A percentile compares a stretch with the other conserved stretches of the same genome.
Conservation (phyloP, 768 basidiomycete genomes). For the Tylopilus subfusipes region DNA sequence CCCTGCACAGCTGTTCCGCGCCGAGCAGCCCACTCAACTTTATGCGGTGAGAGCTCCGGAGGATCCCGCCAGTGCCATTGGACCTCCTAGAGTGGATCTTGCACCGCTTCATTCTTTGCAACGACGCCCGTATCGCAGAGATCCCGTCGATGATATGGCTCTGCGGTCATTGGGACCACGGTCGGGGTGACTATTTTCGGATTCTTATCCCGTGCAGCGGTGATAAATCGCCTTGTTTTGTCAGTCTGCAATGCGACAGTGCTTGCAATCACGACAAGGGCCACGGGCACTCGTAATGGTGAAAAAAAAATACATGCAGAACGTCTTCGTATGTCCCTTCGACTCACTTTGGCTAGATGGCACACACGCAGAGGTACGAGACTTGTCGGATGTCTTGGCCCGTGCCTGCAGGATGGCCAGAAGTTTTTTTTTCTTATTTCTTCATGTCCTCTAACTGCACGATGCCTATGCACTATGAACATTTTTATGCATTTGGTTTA, state of each 20-base stretch:
- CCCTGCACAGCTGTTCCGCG: slow-evolving; percentile 28
- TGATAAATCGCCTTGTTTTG: slow-evolving; percentile 20
- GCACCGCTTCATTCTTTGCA: slow-evolving; percentile 56
- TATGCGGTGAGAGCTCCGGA: slow-evolving; percentile 28
- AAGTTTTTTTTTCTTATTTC: background rate
- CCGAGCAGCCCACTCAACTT: slow-evolving; percentile 28
- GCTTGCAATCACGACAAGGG: slow-evolving; percentile 6
- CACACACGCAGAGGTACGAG: background rate
- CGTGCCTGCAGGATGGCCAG: background rate
- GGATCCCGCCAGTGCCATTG: slow-evolving; percentile 16
- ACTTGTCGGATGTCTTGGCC: background rate
- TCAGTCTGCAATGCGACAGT: slow-evolving; percentile 14
- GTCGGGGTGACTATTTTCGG: slow-evolving; percentile 34
- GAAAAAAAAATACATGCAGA: background rate
- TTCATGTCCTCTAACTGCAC: slow-evolving; percentile 16
- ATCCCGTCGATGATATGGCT: slow-evolving; percentile 59
- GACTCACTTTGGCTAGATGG: background rate
- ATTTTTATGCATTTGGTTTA: slow-evolving; percentile 24
- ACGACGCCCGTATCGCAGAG: slow-evolving; percentile 57
- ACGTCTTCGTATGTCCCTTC: background rate
- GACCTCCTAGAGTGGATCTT: slow-evolving; percentile 40
- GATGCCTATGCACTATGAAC: slow-evolving; percentile 10
- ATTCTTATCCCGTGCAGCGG: slow-evolving; percentile 12
- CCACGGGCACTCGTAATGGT: background rate
- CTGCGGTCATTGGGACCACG: slow-evolving; percentile 46